Percentiles rank a stretch among this genome's conserved stretches.
phyloP scores from a whole-genome alignment of 768 basidiomycete genomes.

The Hypholoma sublateritium region DNA sequence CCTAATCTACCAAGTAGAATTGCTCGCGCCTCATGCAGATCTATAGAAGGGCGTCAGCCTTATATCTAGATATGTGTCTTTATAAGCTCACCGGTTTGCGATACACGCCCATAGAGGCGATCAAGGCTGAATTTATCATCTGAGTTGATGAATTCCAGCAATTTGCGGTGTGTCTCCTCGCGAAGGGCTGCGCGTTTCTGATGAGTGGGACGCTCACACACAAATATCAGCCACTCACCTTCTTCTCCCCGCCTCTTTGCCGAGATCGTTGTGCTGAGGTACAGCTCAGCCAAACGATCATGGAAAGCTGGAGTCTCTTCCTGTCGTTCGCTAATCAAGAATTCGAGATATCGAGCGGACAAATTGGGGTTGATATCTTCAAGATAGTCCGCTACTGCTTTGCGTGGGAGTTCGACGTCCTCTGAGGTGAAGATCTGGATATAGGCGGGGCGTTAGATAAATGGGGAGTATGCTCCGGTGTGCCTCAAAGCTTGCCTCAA shows the following conservation, averaged over 20 bases:
- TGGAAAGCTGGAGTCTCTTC: constrained; percentile 75
- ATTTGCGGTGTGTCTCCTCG: constrained; percentile 58
- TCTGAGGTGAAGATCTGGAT: constrained; percentile 91
- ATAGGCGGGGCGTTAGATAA: not conserved
- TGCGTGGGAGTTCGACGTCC: constrained; percentile 85
- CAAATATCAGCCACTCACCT: constrained; percentile 35
- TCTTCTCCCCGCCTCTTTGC: constrained; percentile 61
- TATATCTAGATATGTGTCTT: not conserved
- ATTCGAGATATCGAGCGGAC: constrained; percentile 82
- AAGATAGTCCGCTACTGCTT: constrained; percentile 74
- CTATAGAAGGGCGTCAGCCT: constrained; percentile 34
- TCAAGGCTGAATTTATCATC: constrained; percentile 75
- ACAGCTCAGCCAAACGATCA: constrained; percentile 86
- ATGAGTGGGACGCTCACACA: not conserved
- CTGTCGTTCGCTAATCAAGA: constrained; percentile 70
- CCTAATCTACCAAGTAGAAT: constrained; percentile 88
- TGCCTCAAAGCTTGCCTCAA: constrained; percentile 51
- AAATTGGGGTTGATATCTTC: constrained; percentile 68
- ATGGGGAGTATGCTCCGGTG: not conserved
- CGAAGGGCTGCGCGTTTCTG: constrained; percentile 20
- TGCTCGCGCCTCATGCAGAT: constrained; percentile 89
- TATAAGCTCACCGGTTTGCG: constrained; percentile 63
- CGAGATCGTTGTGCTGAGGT: constrained; percentile 64
- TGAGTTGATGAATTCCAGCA: constrained; percentile 74
- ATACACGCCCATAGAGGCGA: constrained; percentile 78